phyloP scores from a whole-genome alignment of 345 rosid species.

The Linum trigynum region DNA sequence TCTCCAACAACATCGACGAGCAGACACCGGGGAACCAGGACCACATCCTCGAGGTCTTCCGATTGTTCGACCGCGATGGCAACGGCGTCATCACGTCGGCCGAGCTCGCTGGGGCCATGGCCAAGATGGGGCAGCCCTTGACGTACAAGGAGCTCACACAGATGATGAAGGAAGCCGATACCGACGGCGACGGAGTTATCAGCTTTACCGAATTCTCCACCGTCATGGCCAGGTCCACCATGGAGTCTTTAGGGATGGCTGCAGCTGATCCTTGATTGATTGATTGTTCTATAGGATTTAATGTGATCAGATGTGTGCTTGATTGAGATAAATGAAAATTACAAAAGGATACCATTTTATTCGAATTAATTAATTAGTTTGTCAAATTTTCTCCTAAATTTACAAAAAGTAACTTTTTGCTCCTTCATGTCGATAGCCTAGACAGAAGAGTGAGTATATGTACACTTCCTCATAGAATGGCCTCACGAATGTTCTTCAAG shows the following conservation, averaged over 20 bases:
- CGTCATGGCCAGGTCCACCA: not conserved
- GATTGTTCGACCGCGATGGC: not conserved
- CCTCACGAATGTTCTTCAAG: not conserved
- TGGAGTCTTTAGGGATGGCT: not conserved
- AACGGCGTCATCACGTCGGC: not conserved
- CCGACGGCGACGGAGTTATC: not conserved
- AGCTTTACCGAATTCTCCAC: not conserved
- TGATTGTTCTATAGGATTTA: no score
- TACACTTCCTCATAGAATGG: no score
- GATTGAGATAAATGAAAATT: no score
- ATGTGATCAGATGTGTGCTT: no score
- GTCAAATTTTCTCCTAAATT: no score
- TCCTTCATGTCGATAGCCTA: no score
- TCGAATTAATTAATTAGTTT: no score
- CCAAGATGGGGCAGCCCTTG: not conserved
- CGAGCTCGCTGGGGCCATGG: not conserved
- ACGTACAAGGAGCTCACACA: not conserved
- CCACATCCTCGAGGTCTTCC: not conserved
- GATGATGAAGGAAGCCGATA: not conserved
- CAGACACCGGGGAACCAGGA: not conserved
- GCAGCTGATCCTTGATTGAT: not conserved
- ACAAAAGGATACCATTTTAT: no score
- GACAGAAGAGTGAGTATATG: no score
- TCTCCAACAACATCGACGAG: not conserved
- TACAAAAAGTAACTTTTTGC: no score